These are phyloP conservation scores for Solanum medicagineum DNA, from an alignment of 257 asterid species.

Conservation along the genomic window DNA sequence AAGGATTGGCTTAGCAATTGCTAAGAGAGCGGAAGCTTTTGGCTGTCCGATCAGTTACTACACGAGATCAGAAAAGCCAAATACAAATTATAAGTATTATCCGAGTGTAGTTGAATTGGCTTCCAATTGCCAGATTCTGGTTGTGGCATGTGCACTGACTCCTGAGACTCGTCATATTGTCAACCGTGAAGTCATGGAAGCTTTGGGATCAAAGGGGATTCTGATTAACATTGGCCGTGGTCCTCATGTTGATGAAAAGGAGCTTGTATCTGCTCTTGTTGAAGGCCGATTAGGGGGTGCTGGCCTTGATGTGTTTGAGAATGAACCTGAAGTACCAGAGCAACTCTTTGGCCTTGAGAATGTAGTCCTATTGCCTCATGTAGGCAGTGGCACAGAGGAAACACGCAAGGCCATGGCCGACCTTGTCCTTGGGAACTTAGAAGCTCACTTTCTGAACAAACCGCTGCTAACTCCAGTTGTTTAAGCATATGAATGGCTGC, in stretches of 20 bases:
- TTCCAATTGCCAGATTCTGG: conserved; percentile 56
- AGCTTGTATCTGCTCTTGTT: conserved; percentile 63
- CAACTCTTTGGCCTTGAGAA: conserved; percentile 46
- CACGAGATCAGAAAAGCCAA: conserved; percentile 49
- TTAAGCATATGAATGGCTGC: conserved; percentile 7
- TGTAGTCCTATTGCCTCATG: conserved; percentile 66
- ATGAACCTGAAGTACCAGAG: conserved; percentile 69
- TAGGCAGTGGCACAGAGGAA: conserved; percentile 62
- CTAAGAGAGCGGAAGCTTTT: conserved; percentile 63
- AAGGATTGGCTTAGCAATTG: conserved; percentile 68
- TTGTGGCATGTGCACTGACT: conserved; percentile 66
- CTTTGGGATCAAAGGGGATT: conserved; percentile 66
- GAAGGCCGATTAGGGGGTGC: conserved; percentile 90
- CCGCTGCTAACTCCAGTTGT: conserved; percentile 58
- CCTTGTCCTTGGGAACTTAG: conserved; percentile 62
- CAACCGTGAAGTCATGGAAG: conserved; percentile 57
- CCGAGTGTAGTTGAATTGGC: conserved; percentile 47
- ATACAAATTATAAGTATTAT: conserved; percentile 37
- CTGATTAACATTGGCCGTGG: conserved; percentile 83
- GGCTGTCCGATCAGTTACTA: conserved; percentile 60
- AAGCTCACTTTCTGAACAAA: conserved; percentile 53
- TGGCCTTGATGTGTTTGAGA: conserved; percentile 76
- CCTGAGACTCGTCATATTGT: conserved; percentile 55
- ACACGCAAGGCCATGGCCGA: conserved; percentile 68
- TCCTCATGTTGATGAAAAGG: conserved; percentile 67